phyloP scores from a whole-genome alignment of 2,329 filamentous ascomycete genomes.

The Claviceps paspali region DNA sequence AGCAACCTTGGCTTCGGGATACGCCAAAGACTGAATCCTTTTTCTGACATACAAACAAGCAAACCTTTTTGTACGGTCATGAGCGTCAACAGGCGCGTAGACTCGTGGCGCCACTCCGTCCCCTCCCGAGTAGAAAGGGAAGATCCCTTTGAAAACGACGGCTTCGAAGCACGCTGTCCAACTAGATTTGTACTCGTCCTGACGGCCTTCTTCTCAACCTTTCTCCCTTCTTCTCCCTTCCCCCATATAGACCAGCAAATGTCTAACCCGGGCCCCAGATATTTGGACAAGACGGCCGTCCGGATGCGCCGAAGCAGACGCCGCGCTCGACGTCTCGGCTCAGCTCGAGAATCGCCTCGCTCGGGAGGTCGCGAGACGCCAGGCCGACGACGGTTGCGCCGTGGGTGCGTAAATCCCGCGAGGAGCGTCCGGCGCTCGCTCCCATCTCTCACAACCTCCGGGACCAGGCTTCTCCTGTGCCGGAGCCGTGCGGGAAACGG shows the following conservation, averaged over 20 bases:
- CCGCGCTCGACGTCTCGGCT: background rate
- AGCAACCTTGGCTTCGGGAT: background rate
- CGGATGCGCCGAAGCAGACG: background rate
- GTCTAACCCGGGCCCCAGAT: background rate
- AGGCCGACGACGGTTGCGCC: too few relatives aligned
- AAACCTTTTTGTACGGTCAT: background rate
- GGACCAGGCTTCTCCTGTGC: background rate
- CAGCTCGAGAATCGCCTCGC: background rate
- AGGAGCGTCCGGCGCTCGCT: background rate
- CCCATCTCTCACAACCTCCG: too few relatives aligned
- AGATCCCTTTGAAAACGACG: conserved; percentile 21
- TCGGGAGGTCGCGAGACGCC: background rate
- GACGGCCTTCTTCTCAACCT: background rate
- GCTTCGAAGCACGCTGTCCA: conserved; percentile 15
- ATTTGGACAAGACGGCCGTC: background rate
- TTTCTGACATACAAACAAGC: background rate
- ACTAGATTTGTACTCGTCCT: conserved; percentile 14
- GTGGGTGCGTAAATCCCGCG: background rate
- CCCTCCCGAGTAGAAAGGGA: conserved; percentile 20
- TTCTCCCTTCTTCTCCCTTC: background rate
- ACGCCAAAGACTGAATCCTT: background rate
- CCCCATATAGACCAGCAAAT: background rate
- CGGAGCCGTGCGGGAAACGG: too few relatives aligned
- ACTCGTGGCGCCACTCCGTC: conserved; percentile 20
- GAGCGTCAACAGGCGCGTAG: conserved; percentile 9